phyloP scores from a whole-genome alignment of 768 basidiomycete species.

The Termitomyces sp. region DNA sequence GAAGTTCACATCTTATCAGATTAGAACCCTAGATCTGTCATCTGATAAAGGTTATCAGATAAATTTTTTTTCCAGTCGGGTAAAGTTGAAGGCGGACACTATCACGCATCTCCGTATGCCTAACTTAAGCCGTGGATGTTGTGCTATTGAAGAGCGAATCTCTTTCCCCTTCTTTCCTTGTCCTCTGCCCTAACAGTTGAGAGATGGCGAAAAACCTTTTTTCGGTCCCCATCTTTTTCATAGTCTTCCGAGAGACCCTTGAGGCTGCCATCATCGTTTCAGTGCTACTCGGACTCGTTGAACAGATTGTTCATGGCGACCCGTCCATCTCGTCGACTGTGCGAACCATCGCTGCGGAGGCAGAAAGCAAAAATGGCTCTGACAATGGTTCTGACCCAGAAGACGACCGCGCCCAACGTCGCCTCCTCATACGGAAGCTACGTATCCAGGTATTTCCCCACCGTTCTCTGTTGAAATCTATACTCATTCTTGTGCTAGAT shows the following conservation, averaged over 20 bases:
- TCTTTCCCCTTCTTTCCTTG: constrained; percentile 4
- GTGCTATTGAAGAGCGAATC: background rate
- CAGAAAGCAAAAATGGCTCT: constrained; percentile 20
- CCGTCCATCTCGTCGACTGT: constrained; percentile 12
- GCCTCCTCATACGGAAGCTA: constrained; percentile 58
- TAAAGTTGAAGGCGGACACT: background rate
- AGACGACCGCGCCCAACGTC: constrained; percentile 25
- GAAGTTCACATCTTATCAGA: constrained; percentile 27
- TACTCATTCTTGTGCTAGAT: constrained; percentile 40
- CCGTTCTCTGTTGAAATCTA: background rate
- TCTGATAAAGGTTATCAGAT: constrained; percentile 25
- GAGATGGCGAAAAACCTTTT: constrained; percentile 73
- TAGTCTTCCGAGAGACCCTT: constrained; percentile 91
- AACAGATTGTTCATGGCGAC: constrained; percentile 63
- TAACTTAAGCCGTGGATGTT: background rate
- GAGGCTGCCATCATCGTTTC: constrained; percentile 92
- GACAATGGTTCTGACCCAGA: constrained; percentile 15
- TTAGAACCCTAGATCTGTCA: constrained; percentile 16
- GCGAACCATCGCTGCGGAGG: constrained; percentile 10
- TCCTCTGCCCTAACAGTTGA: constrained; percentile 1
- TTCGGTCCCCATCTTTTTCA: constrained; percentile 92
- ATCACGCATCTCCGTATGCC: constrained; percentile 3
- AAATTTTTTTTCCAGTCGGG: background rate
- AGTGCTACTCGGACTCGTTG: constrained; percentile 86
- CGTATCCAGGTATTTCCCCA: constrained; percentile 47